Evolutionary conservation across 352 stramenopile species (phyloP), one percentile per base, ranked within the genome.

Genomic region (Phytophthora quininea): DNA sequence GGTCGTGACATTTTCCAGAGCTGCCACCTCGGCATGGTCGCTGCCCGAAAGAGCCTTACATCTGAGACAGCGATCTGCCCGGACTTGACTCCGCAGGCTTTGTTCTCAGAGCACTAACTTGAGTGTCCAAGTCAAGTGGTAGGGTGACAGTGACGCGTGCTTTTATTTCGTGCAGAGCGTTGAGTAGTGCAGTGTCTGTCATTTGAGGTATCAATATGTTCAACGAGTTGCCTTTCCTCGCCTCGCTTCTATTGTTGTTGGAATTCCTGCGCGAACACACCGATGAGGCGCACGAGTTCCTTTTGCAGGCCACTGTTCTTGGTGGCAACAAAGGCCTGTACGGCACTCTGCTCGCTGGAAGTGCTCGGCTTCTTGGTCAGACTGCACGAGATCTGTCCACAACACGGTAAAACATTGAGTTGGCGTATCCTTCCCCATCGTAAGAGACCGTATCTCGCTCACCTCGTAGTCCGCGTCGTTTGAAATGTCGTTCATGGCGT

Each of bases 391-490:
- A 94, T 94, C 84, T 92, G 58, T 35, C 19, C 19, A 38, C 32
- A 47, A 42, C 30, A 45, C 32, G 35, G 19, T 24, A 24, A 24
- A 24, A 24, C 19, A 24, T 24, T 24, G 19, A 24, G 19, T 24
- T 24, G 19, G 19, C 19, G 19, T 24, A 24, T 24, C 19, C 19
- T 24, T 24, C 19, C 19, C 19, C 19, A 24, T 24, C 19, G 19
- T 24, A 24, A 24, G 19, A 24, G 19, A 24, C 19, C 19, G 19
- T 24, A 24, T 24, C 19, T 24, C 19, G 19, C 62, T 24, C 76
- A 93, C 85, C 74, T 96, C 90, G 55, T 92, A 93, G 52, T 97
- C 86, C 46, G 86, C 86, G 59, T 97, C 90, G 66, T 93, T 95
- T 31, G 79, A 91, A 67, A 97, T 92, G 58, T 97, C 91, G 55